These are phyloP conservation scores for Volvox africanus DNA, from an alignment of 139 green algal genomes.

Conservation along the genomic window DNA sequence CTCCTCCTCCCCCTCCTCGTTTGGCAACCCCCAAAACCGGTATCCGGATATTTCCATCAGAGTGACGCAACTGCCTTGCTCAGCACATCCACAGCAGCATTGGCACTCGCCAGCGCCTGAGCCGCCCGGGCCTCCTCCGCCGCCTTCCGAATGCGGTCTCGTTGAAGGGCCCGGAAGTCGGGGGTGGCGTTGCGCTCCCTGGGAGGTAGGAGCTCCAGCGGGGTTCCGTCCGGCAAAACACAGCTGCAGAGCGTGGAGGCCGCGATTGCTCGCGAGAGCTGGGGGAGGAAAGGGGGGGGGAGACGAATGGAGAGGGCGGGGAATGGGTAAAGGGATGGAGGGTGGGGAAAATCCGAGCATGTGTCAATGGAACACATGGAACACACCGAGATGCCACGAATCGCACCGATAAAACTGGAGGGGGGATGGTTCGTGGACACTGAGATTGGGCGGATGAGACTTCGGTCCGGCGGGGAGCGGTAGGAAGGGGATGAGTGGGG, in stretches of 20 bases:
- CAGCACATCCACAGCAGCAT: constrained; percentile 21
- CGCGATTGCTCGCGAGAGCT: neutral
- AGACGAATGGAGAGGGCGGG: no score
- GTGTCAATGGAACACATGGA: no score
- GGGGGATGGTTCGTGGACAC: no score
- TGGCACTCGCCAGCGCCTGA: constrained; percentile 7
- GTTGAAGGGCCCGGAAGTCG: constrained; percentile 16
- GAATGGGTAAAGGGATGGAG: no score
- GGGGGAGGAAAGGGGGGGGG: neutral
- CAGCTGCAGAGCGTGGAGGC: neutral
- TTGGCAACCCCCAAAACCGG: no score
- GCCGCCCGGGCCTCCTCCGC: constrained; percentile 38
- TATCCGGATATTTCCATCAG: neutral
- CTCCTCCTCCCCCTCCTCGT: no score
- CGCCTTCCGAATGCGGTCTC: constrained; percentile 13
- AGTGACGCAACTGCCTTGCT: neutral
- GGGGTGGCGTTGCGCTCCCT: neutral
- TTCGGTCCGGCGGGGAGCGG: no score
- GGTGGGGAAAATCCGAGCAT: no score
- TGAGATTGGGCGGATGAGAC: no score
- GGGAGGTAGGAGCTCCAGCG: constrained; percentile 1
- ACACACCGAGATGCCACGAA: no score
- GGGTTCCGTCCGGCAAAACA: neutral
- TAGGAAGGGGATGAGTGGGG: no score
- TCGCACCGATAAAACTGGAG: no score